Evolutionary conservation across 306 rosid species (phyloP).

Genomic region (Castanea crenata): DNA sequence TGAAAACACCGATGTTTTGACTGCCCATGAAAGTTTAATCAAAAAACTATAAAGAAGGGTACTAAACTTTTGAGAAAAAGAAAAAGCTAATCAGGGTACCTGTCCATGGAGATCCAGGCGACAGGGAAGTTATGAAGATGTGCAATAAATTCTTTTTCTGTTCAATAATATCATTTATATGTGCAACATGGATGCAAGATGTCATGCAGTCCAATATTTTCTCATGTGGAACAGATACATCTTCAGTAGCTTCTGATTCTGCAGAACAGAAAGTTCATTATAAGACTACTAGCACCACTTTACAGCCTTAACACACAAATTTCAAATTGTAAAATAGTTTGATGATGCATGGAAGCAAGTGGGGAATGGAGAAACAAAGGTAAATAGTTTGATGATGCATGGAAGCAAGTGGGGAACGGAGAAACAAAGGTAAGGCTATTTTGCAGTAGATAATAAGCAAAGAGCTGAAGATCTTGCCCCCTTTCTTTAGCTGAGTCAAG

Average conservation of each 20-base stretch:
- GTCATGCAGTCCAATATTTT: constrained; percentile 80
- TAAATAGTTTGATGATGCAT: not conserved
- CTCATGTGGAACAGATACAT: constrained; percentile 55
- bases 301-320: not conserved
- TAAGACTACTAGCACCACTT: not conserved
- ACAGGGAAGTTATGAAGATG: constrained; percentile 47
- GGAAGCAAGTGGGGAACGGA: no score
- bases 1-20: constrained; percentile 69
- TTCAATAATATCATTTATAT: constrained; percentile 61
- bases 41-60: constrained; percentile 1
- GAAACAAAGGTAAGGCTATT: no score
- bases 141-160: constrained; percentile 62
- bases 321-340: not conserved
- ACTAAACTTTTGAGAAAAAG: constrained; percentile 13
- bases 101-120: constrained; percentile 76
- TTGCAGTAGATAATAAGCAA: no score
- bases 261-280: constrained; percentile 20
- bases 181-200: constrained; percentile 77
- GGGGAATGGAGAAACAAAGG: no score
- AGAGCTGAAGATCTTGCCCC: no score
- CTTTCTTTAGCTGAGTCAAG: no score
- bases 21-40: constrained; percentile 41
- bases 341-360: no score
- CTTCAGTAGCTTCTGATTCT: constrained; percentile 54
- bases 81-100: constrained; percentile 47